These are phyloP conservation scores for Cyclospora cayetanensis DNA, from an alignment of 169 alveolate species.

Conservation along the genomic window DNA sequence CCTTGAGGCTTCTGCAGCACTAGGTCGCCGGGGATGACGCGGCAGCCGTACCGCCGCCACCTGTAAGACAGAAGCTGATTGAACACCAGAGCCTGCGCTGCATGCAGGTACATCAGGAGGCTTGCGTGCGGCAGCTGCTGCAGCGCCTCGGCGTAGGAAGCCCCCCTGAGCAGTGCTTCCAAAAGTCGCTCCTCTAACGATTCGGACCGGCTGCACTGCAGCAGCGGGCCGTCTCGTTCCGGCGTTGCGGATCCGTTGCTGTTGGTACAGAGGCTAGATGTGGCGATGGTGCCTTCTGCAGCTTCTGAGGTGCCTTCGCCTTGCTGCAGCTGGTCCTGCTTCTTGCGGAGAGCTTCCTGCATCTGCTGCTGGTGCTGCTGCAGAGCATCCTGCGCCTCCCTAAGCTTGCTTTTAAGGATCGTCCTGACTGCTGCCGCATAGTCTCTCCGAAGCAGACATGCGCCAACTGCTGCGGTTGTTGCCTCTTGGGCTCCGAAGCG, in stretches of 20 bases:
- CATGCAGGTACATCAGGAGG: constrained; percentile 42
- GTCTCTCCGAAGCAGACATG: constrained; percentile 53
- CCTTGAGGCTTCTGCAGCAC: not conserved
- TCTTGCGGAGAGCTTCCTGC: not conserved
- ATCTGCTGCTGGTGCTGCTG: not conserved
- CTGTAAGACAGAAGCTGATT: not conserved
- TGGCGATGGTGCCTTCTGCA: not conserved
- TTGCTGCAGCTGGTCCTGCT: not conserved
- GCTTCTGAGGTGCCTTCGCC: not conserved
- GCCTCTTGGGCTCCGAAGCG: constrained; percentile 62
- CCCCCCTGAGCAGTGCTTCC: not conserved
- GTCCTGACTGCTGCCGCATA: constrained; percentile 31
- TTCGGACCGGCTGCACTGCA: not conserved
- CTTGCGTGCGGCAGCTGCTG: not conserved
- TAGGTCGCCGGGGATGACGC: constrained; percentile 25
- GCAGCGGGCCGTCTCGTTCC: not conserved
- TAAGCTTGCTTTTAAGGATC: constrained; percentile 1
- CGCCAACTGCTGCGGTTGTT: constrained; percentile 58
- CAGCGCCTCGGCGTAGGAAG: not conserved
- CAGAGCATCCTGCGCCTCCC: not conserved
- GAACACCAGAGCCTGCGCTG: constrained; percentile 36
- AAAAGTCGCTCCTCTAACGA: not conserved
- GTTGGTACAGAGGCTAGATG: not conserved
- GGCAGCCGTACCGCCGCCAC: not conserved
- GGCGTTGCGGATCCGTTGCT: not conserved